Evolutionary conservation across 495 filamentous ascomycete genomes (phyloP).

Genomic region (Neurospora sp.): DNA sequence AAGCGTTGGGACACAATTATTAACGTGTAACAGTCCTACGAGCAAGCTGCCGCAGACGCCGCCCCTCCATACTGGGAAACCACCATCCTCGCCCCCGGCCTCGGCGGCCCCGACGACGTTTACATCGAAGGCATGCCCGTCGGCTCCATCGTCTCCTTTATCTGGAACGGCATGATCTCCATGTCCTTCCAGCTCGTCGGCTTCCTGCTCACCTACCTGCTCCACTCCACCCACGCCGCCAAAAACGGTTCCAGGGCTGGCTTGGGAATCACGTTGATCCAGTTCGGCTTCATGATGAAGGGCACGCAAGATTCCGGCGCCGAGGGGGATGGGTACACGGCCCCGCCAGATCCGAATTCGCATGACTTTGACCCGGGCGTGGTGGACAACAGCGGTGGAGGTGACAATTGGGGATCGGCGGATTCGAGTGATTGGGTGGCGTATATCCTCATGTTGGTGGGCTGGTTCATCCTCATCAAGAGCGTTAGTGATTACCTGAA

Average conservation of each 20-base stretch:
- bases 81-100: slow-evolving; percentile 85
- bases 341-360: slow-evolving; percentile 76
- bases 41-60: slow-evolving; percentile 94
- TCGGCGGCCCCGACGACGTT: slow-evolving; percentile 76
- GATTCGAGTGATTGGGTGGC: slow-evolving; percentile 75
- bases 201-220: slow-evolving; percentile 93
- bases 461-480: slow-evolving; percentile 94
- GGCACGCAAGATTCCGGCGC: slow-evolving; percentile 11
- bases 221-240: slow-evolving; percentile 95
- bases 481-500: slow-evolving; percentile 80
- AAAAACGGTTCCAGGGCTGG: slow-evolving; percentile 95
- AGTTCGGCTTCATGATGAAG: slow-evolving; percentile 94
- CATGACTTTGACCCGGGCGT: slow-evolving; percentile 76
- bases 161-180: slow-evolving; percentile 98
- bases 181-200: slow-evolving; percentile 97
- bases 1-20: slow-evolving; percentile 5
- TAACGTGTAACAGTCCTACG: slow-evolving; percentile 64
- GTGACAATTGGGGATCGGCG: slow-evolving; percentile 39
- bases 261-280: slow-evolving; percentile 90
- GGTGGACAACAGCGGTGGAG: slow-evolving; percentile 34
- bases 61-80: slow-evolving; percentile 99
- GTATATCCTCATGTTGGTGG: slow-evolving; percentile 93
- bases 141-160: slow-evolving; percentile 86
- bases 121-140: slow-evolving; percentile 95
- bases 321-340: slow-evolving; percentile 43